Evolutionary conservation across 306 rosid genomes (phyloP), one percentile per base, ranked within the genome.

Genomic region (Prunus davidiana): DNA sequence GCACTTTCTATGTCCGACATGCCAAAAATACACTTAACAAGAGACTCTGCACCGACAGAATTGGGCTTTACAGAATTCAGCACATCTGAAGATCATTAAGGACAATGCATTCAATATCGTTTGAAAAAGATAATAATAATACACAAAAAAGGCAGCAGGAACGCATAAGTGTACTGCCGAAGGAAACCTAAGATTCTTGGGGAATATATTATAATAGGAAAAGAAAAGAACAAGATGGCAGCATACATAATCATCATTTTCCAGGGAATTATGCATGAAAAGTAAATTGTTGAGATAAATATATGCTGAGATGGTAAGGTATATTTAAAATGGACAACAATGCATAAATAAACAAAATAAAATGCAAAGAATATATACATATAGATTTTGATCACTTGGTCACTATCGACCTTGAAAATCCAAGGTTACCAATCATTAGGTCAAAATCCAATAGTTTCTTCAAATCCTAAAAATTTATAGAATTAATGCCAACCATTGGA

Each of bases 71-170:
- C 63, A 58, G 87, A 89, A 83, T 81, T 73, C 69, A 91, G 89
- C 64, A 87, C 77, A 89, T 91, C 97, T 93, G 88, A 73, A 60
- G 64, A 84, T 72, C 75, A 76, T 88, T 64, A 93, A 91, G 91
- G 86, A 46, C 30, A 67, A 73, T 18, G 32, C 32, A 32, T n/a
- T 20, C 11, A 14, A 1, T 20, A 20, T 54, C 20, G 6, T 24
- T 58, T 24, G 66, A 74, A 52, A 52, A 67, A 73, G 18, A 18
- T 49, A 27, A 51, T 25, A 24, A 10, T n/a, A 65, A 65, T 14
- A 66, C 38, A 66, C 52, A 41, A 41, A 66, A 47, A 47, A 0
- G 3, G 43, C 43, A 38, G 43, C 43, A 38, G 43, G 43, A 38
- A 38, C 2, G 43, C 9, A 38, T 7, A 6, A 38, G 9, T 38